Evolutionary conservation across 1,284 basidiomycete genomes (phyloP).

Genomic region (Heliocybe sulcata): DNA sequence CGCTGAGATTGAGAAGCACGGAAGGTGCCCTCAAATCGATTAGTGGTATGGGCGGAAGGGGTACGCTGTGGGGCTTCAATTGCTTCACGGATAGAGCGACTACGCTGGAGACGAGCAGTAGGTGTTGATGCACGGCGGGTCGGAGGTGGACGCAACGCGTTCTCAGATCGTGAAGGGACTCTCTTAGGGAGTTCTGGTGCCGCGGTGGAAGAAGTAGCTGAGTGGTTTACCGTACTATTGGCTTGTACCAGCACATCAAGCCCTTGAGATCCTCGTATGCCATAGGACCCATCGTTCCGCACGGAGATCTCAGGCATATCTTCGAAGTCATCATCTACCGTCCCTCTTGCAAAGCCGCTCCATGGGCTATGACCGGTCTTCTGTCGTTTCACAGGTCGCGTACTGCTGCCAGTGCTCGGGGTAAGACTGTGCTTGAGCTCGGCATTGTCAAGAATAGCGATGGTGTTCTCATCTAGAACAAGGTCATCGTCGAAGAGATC

Average conservation of each 20-base stretch:
- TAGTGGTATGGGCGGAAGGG: neutral
- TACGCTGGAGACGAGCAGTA: neutral
- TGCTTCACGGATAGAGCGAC: neutral
- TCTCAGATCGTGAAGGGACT: neutral
- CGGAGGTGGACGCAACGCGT: neutral
- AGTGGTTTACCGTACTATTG: slow-evolving; percentile 1
- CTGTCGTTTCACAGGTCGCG: slow-evolving; percentile 46
- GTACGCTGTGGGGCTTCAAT: neutral
- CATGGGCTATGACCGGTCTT: slow-evolving; percentile 30
- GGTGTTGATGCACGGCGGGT: neutral
- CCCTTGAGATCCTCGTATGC: slow-evolving; percentile 9
- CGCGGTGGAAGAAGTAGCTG: neutral
- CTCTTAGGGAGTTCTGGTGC: neutral
- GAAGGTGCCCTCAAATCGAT: neutral
- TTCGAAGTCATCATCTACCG: slow-evolving; percentile 32
- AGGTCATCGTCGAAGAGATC: slow-evolving; percentile 57
- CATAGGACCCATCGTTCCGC: slow-evolving; percentile 30
- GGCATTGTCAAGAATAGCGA: slow-evolving; percentile 53
- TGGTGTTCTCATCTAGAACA: slow-evolving; percentile 51
- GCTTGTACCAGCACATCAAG: slow-evolving; percentile 4
- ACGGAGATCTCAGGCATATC: slow-evolving; percentile 55
- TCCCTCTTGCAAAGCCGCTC: slow-evolving; percentile 8
- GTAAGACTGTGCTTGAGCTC: slow-evolving; percentile 42
- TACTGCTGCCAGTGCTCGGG: slow-evolving; percentile 17
- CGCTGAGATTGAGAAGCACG: slow-evolving; percentile 2